Evolutionary conservation across 1,284 basidiomycete species (phyloP), one percentile per base, ranked within the genome.

Genomic region (Inonotus obliquus): DNA sequence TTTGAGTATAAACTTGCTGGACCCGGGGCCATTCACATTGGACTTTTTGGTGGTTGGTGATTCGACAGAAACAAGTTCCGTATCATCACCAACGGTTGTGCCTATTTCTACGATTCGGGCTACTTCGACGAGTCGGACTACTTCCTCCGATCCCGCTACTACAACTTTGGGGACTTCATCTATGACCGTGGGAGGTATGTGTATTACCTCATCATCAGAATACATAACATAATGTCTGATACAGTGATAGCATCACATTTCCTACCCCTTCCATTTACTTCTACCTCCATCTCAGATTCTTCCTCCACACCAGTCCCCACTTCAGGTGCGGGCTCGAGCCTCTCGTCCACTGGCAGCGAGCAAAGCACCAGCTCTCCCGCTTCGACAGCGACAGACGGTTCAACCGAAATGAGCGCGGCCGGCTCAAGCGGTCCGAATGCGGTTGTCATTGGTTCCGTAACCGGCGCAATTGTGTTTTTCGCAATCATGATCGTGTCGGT

Each of bases 21-120:
- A 64, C 49, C 13, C 59, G 1, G 63, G 63, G 13, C 56, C 63
- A 14, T 64, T 64, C 29, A 61, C 63, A 19, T 21, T 64, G 13
- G 63, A 64, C 39, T 64, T 64, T 13, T 11, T 51, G 27, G 59
- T 64, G 11, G 60, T 55, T 25, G 56, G 37, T 23, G 58, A 29
- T 47, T 10, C 25, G 54, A 39, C 59, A n/a, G n/a, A 32, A 5
- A 48, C 38, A 32, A 37, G 17, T 32, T 10, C 9, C 11, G 23
- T 47, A 39, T n/a, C 1, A 39, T n/a, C 1, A 14, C 2, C 57
- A n/a, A 37, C 56, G 14, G 48, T 47, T 19, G 51, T 52, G 17
- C 27, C 51, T 52, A n/a, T n/a, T n/a, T n/a, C n/a, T n/a, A n/a
- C n/a, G n/a, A n/a, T n/a, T n/a, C n/a, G n/a, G n/a, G n/a, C n/a